phyloP scores from a whole-genome alignment of 2,329 filamentous ascomycete species.

The Truncatella angustata region DNA sequence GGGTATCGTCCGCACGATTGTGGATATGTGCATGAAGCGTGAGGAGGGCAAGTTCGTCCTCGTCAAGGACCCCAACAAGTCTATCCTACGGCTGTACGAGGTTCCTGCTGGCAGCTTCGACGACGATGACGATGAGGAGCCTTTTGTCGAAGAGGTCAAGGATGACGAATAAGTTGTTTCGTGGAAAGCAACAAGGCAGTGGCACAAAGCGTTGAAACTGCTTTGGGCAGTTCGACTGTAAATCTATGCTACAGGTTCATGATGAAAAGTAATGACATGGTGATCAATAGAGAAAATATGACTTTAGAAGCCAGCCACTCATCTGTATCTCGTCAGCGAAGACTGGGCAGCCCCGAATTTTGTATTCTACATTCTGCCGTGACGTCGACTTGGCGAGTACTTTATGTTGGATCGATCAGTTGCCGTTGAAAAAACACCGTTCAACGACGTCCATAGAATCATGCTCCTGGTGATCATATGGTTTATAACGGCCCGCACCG shows the following conservation, averaged over 20 bases:
- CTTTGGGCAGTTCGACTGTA: neutral
- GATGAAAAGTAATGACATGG: constrained; percentile 2
- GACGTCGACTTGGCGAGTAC: too few relatives aligned
- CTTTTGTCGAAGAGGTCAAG: constrained; percentile 49
- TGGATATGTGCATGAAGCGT: constrained; percentile 84
- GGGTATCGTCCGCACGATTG: constrained; percentile 98
- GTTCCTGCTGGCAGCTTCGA: constrained; percentile 87
- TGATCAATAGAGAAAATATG: constrained; percentile 1
- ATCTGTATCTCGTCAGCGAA: neutral
- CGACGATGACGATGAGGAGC: constrained; percentile 72
- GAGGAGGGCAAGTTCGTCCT: constrained; percentile 79
- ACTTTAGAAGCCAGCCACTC: neutral
- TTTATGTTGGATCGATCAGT: too few relatives aligned
- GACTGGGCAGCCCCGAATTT: too few relatives aligned
- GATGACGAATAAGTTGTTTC: constrained; percentile 28
- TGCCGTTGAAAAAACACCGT: too few relatives aligned
- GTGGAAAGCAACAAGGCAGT: neutral
- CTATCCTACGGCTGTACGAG: constrained; percentile 87
- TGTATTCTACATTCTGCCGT: too few relatives aligned
- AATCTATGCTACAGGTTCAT: constrained; percentile 3
- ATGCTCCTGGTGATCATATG: neutral
- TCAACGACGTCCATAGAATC: too few relatives aligned
- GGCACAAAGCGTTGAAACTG: neutral
- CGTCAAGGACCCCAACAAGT: constrained; percentile 94
- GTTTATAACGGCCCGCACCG: neutral